Percentiles rank a stretch among this genome's conserved stretches.
Evolutionary conservation across 2,329 filamentous ascomycete species (phyloP).

Genomic region (Aspergillus latus): DNA sequence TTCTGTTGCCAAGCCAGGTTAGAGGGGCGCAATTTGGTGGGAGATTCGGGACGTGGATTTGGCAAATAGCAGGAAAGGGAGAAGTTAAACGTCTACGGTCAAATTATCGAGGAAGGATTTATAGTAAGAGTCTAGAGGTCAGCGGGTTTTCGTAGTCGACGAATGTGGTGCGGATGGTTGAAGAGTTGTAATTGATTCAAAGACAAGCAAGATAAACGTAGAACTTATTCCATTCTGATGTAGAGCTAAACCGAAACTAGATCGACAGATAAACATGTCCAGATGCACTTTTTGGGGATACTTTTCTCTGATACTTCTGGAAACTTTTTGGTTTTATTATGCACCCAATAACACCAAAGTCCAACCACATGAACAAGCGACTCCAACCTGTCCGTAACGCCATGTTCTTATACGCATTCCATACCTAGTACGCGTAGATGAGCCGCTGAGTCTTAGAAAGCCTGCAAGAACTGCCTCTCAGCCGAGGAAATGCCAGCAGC

Average conservation of each 20-base stretch:
- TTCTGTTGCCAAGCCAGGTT: no score
- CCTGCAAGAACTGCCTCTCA: background rate
- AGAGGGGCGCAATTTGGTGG: no score
- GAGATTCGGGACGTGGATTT: no score
- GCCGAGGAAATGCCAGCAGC: background rate
- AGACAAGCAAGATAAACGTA: background rate
- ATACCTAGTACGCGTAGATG: background rate
- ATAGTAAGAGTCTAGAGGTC: no score
- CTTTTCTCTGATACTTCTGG: background rate
- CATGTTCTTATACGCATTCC: no score
- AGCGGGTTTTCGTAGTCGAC: no score
- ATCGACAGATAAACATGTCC: background rate
- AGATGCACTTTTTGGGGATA: background rate
- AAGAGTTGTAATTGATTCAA: background rate
- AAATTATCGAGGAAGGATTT: no score
- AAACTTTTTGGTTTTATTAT: background rate
- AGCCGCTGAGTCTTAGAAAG: background rate
- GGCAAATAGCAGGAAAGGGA: no score
- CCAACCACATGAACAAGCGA: background rate
- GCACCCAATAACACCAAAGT: no score
- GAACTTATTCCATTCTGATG: background rate
- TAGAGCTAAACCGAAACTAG: background rate
- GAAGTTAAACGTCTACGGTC: no score
- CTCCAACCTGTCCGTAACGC: no score
- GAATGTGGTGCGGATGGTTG: no score